Percentiles rank a stretch among this genome's conserved stretches.
Conservation (phyloP, 352 stramenopile genomes). For the Phytophthora fragariaefolia region DNA sequence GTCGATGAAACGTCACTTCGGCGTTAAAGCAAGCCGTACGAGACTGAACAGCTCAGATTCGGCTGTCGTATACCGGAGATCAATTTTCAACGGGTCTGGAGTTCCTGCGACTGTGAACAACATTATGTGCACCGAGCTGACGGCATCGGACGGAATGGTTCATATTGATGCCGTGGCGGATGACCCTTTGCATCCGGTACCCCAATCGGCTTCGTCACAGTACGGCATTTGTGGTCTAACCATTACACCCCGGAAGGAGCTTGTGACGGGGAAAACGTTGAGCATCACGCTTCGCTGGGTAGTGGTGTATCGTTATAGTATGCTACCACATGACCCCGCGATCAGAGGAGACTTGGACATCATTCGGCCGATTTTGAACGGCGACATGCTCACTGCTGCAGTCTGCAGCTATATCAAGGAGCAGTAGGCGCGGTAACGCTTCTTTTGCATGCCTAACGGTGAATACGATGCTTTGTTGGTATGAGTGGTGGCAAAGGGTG, state of each 20-base stretch:
- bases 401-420: conserved; percentile 28
- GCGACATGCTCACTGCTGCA: conserved; percentile 26
- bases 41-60: conserved; percentile 28
- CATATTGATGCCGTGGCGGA: conserved; percentile 37
- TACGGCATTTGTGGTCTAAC: conserved; percentile 36
- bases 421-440: conserved; percentile 9
- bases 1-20: conserved; percentile 40
- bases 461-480: no score
- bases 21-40: conserved; percentile 20
- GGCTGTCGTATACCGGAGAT: conserved; percentile 29
- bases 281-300: conserved; percentile 32
- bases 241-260: conserved; percentile 32
- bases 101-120: conserved; percentile 35
- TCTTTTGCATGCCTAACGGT: background rate
- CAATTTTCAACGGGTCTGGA: conserved; percentile 24
- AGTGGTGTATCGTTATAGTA: conserved; percentile 44
- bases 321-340: conserved; percentile 28
- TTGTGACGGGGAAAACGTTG: conserved; percentile 15
- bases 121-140: conserved; percentile 30
- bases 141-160: conserved; percentile 29
- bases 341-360: conserved; percentile 27
- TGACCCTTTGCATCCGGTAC: conserved; percentile 33
- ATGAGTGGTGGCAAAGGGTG: background rate
- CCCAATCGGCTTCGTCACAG: conserved; percentile 15
- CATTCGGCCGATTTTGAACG: conserved; percentile 41